phyloP scores from a whole-genome alignment of 1,284 basidiomycete genomes.

The Sanghuangporus baumii region DNA sequence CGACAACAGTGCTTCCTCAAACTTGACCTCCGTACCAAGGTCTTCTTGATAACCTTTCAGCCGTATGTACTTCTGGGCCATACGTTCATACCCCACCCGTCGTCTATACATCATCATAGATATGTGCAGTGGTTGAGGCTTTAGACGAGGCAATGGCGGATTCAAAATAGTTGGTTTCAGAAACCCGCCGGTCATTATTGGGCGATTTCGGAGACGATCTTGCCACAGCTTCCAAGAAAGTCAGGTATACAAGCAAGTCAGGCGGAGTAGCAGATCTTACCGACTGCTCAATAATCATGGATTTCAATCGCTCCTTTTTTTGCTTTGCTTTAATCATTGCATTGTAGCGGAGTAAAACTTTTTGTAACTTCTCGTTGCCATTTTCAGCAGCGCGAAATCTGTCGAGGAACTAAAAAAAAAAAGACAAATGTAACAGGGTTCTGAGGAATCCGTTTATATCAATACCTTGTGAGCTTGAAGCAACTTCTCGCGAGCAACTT shows the following conservation, averaged over 20 bases:
- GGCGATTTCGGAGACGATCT: slow-evolving; percentile 43
- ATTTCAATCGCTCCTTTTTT: slow-evolving; percentile 43
- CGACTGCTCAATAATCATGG: slow-evolving; percentile 42
- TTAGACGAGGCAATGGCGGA: slow-evolving; percentile 67
- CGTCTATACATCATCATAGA: slow-evolving; percentile 65
- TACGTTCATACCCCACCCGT: slow-evolving; percentile 40
- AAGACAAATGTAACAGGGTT: neutral
- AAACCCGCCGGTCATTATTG: slow-evolving; percentile 64
- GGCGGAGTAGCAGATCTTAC: slow-evolving; percentile 31
- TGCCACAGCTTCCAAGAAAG: slow-evolving; percentile 39
- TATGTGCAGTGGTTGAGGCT: slow-evolving; percentile 67
- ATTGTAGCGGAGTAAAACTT: slow-evolving; percentile 50
- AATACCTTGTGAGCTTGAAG: slow-evolving; percentile 48
- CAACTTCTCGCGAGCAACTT: slow-evolving; percentile 40
- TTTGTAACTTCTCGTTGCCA: slow-evolving; percentile 43
- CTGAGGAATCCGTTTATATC: neutral
- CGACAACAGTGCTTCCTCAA: slow-evolving; percentile 41
- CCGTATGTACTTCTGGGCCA: slow-evolving; percentile 31
- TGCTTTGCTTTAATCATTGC: slow-evolving; percentile 45
- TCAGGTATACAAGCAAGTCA: neutral
- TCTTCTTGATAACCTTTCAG: slow-evolving; percentile 38
- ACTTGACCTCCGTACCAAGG: slow-evolving; percentile 45
- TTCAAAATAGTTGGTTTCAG: slow-evolving; percentile 58
- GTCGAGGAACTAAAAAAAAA: slow-evolving; percentile 51
- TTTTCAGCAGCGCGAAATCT: slow-evolving; percentile 44